Evolutionary conservation across 768 basidiomycete species (phyloP).

Genomic region (Psilocybe sp.): DNA sequence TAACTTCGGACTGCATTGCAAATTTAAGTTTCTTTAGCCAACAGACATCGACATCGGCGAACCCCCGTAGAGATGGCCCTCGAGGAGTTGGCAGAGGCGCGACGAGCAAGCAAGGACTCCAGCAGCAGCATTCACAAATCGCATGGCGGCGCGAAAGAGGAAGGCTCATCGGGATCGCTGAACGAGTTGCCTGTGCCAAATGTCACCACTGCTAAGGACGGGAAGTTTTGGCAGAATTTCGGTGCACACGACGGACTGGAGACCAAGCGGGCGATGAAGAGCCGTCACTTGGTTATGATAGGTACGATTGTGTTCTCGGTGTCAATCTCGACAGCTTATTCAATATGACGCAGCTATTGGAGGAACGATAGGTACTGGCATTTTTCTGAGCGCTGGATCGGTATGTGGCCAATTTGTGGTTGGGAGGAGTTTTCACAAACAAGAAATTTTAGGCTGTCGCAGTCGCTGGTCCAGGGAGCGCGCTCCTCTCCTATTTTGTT

Average conservation of each 20-base stretch:
- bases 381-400: constrained; percentile 58
- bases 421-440: not conserved
- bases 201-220: not conserved
- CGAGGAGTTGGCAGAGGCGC: no score
- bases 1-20: no score
- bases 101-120: no score
- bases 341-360: constrained; percentile 38
- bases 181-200: not conserved
- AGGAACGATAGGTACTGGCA: constrained; percentile 58
- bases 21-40: no score
- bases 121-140: no score
- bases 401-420: constrained; percentile 23
- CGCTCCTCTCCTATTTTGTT: constrained; percentile 58
- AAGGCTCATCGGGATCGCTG: no score
- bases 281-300: constrained; percentile 32
- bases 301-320: constrained; percentile 11
- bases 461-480: constrained; percentile 57
- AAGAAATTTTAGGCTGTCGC: constrained; percentile 40
- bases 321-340: not conserved
- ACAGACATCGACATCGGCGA: no score
- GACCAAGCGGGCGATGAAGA: constrained; percentile 26
- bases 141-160: no score
- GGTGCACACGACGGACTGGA: constrained; percentile 27
- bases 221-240: constrained; percentile 15
- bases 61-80: no score